These are phyloP conservation scores for Papiliotrema flavescens DNA, from an alignment of 1,284 basidiomycete species.

Conservation along the genomic window DNA sequence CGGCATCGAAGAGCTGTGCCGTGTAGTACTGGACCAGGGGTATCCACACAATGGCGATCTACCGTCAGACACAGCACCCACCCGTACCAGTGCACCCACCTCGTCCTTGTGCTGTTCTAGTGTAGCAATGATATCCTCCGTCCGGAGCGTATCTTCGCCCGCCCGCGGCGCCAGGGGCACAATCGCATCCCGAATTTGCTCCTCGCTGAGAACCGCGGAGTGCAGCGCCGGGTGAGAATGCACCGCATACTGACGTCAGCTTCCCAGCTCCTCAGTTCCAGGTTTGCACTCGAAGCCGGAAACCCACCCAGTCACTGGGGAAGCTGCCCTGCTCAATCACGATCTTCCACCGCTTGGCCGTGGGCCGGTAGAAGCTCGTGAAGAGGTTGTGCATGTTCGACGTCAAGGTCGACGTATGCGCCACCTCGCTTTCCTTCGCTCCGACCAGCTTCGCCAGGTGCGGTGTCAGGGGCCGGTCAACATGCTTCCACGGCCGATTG, in stretches of 20 bases:
- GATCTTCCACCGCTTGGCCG: slow-evolving; percentile 78
- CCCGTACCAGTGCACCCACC: no score
- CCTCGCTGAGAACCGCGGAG: slow-evolving; percentile 64
- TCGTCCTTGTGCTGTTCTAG: slow-evolving; percentile 67
- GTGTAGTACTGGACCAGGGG: slow-evolving; percentile 95
- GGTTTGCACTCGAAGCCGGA: no score
- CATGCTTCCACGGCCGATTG: slow-evolving; percentile 76
- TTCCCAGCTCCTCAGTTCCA: no score
- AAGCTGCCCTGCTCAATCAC: slow-evolving; percentile 92
- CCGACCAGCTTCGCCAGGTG: slow-evolving; percentile 81
- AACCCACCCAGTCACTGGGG: slow-evolving; percentile 83
- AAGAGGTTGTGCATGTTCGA: slow-evolving; percentile 93
- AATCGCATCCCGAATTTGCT: slow-evolving; percentile 57
- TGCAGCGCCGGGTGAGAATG: slow-evolving; percentile 79
- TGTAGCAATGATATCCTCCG: slow-evolving; percentile 77
- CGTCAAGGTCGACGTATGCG: slow-evolving; percentile 90
- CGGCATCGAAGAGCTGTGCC: slow-evolving; percentile 90
- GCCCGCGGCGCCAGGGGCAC: slow-evolving; percentile 73
- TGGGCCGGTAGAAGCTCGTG: slow-evolving; percentile 89
- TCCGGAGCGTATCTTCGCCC: slow-evolving; percentile 82
- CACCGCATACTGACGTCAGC: slow-evolving; percentile 76
- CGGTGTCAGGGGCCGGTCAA: slow-evolving; percentile 68
- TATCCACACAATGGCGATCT: slow-evolving; percentile 84
- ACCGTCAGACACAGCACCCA: background rate
- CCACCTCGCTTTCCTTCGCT: slow-evolving; percentile 81